Base-by-base conservation (phyloP, 2,329 filamentous ascomycete species). In the Aureobasidium pullulans region DNA sequence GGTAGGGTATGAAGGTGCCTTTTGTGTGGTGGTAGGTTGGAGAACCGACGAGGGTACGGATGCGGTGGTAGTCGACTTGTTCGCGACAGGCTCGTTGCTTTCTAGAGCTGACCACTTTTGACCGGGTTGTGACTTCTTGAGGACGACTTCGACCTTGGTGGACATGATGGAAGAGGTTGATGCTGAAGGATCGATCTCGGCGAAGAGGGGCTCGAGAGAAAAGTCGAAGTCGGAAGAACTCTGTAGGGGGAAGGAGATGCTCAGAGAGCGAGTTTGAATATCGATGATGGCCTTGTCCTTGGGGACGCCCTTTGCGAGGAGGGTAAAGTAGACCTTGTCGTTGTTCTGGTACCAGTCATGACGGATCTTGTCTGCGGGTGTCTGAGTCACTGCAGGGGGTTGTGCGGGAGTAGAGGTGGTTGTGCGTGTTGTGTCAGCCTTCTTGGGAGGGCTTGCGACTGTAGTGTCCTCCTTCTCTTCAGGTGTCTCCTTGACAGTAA, bases 101-200 rank as follows among this genome's bases (percentile, higher is more conserved):
- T 87, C 82, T 1, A 89, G 75, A 1, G 73, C 68, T 29, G 79
- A 72, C 90, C 90, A 94, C 69, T 89, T 92, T 52, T 79, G 73
- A 6, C 86, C 87, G 0, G 81, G 72, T 1, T 72, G 78, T 42
- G 79, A 76, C 72, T 96, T 96, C 62, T 79, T 80, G 15, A 96
- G 79, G 10, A 77, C 81, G 39, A 96, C 76, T 71, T 96, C 91
- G 57, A 96, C 80, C 71, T 96, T 96, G 67, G 85, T 90, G 1
- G 87, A 79, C 43, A 88, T 86, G 57, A 95, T 81, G 1, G 78
- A 81, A 65, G 77, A 83, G 46, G 79, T 86, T 19, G 84, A 90
- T 34, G 79, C 73, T 1, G 78, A 67, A 0, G 83, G 72, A 56
- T 89, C 81, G 66, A 96, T 84, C 9, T 80, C 70, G 13, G 81